A percentile compares a stretch with the other conserved stretches of the same genome.
Conservation (phyloP, 208 protist species). For the Wallacemonas sp. region DNA sequence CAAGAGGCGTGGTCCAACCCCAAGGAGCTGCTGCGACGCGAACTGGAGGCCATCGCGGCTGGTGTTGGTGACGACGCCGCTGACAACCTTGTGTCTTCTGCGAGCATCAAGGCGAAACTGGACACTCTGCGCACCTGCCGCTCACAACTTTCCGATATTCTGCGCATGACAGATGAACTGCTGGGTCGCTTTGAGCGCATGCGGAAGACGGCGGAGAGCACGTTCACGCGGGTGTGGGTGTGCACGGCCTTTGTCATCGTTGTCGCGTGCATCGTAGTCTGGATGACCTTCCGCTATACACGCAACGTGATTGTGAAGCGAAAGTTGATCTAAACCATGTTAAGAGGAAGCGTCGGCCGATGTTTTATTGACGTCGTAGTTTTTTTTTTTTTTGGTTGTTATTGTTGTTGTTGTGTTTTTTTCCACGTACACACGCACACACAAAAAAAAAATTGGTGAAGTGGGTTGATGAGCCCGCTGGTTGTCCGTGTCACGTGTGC, state of each 20-base stretch:
- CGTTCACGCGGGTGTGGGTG: conserved; percentile 57
- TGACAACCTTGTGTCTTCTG: conserved; percentile 23
- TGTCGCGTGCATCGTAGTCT: conserved; percentile 24
- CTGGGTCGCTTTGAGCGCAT: conserved; percentile 29
- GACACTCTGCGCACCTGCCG: conserved; percentile 23
- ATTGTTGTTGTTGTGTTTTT: too few species aligned
- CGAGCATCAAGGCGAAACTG: conserved; percentile 22
- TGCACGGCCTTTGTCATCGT: conserved; percentile 18
- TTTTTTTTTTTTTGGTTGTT: neutral
- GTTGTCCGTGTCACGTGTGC: too few species aligned
- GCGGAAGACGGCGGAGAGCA: conserved; percentile 47
- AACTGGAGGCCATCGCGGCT: conserved; percentile 3
- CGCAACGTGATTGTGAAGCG: conserved; percentile 42
- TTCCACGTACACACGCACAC: too few species aligned
- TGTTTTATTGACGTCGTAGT: neutral
- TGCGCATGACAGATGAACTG: conserved; percentile 19
- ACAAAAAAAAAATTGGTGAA: too few species aligned
- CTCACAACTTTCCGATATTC: conserved; percentile 21
- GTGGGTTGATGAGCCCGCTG: too few species aligned
- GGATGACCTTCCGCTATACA: conserved; percentile 44
- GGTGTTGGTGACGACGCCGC: neutral
- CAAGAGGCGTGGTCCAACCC: conserved; percentile 5
- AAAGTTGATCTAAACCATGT: conserved; percentile 43
- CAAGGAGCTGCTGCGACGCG: conserved; percentile 9
- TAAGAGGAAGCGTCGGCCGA: neutral